Evolutionary conservation across 148 eudicot genomes (phyloP).

Genomic region (Cornus suecica): DNA sequence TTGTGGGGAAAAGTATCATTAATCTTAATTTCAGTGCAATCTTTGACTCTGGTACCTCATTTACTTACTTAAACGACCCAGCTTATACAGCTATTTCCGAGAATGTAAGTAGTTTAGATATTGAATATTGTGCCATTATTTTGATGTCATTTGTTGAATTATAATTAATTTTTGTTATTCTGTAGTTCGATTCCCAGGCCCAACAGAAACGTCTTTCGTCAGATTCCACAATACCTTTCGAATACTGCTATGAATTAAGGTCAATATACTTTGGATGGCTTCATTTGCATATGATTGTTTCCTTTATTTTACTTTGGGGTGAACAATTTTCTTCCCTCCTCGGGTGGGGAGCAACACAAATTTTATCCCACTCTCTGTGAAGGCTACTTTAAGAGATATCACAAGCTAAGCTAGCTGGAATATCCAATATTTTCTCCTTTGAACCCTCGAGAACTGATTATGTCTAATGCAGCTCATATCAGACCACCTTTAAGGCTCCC

Average conservation of each 20-base stretch:
- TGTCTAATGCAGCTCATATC: conserved; percentile 38
- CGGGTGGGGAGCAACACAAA: too few species aligned
- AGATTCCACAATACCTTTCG: conserved; percentile 28
- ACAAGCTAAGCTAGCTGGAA: neutral
- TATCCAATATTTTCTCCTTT: neutral
- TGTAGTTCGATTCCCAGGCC: conserved; percentile 46
- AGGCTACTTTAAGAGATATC: too few species aligned
- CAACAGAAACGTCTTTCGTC: conserved; percentile 24
- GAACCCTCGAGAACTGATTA: neutral
- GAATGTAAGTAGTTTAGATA: conserved; percentile 22
- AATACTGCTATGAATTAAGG: conserved; percentile 45
- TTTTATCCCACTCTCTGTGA: too few species aligned
- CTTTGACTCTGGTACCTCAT: conserved; percentile 88
- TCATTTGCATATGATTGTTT: neutral
- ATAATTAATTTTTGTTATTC: neutral
- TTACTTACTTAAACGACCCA: conserved; percentile 70
- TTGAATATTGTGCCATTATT: neutral
- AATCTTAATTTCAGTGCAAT: conserved; percentile 40
- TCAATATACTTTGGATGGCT: conserved; percentile 3
- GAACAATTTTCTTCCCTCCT: too few species aligned
- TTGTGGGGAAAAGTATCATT: conserved; percentile 41
- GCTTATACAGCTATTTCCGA: conserved; percentile 58
- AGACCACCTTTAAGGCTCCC: conserved; percentile 24
- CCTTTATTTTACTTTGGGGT: too few species aligned
- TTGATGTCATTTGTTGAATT: neutral